Evolutionary conservation across 208 protist species (phyloP).

Genomic region (Crithidia fasciculata): DNA sequence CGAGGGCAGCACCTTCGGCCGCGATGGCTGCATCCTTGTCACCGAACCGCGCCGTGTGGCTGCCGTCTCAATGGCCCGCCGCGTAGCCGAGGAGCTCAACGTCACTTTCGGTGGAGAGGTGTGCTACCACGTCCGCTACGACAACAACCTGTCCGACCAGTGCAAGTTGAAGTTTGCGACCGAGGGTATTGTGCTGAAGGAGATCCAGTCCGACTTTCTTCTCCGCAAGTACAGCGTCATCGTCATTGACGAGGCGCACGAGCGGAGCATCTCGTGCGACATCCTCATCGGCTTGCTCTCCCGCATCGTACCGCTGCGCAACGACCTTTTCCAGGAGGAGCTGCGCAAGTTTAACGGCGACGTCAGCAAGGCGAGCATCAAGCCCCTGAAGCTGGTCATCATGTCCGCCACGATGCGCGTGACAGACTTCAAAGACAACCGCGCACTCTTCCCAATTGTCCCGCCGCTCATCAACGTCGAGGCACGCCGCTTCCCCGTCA

Average conservation of each 20-base stretch:
- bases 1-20: constrained; percentile 67
- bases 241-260: constrained; percentile 99
- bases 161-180: constrained; percentile 98
- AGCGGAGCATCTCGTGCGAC: constrained; percentile 94
- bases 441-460: constrained; percentile 92
- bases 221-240: constrained; percentile 96
- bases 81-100: constrained; percentile 98
- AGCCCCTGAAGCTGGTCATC: constrained; percentile 91
- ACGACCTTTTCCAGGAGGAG: constrained; percentile 86
- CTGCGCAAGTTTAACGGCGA: constrained; percentile 56
- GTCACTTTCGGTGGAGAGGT: constrained; percentile 90
- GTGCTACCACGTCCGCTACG: constrained; percentile 98
- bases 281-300: constrained; percentile 98
- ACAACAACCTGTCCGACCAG: constrained; percentile 94
- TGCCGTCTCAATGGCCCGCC: constrained; percentile 98
- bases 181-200: constrained; percentile 99
- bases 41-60: constrained; percentile 99
- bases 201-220: constrained; percentile 96
- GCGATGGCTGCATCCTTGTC: constrained; percentile 89
- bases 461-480: constrained; percentile 96
- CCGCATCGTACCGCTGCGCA: constrained; percentile 96
- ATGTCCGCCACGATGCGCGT: constrained; percentile 95
- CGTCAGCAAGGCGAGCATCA: constrained; percentile 57
- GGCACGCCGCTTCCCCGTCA: constrained; percentile 96
- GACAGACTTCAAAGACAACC: constrained; percentile 95